phyloP scores from a whole-genome alignment of 805 yeast species.

The Candida pini region DNA sequence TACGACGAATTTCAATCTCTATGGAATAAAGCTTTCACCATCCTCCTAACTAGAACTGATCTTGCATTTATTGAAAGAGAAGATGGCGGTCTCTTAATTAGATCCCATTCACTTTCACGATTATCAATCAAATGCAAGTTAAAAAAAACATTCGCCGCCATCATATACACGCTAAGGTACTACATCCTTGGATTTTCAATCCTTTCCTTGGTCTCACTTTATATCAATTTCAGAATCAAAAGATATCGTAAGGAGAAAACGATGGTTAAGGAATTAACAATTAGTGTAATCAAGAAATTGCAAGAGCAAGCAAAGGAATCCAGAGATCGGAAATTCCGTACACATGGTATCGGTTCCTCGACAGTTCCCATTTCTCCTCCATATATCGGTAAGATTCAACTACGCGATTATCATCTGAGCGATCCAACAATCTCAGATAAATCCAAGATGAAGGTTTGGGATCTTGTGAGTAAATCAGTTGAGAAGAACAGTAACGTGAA shows the following conservation, averaged over 20 bases:
- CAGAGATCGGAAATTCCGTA: no score
- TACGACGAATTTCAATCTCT: conserved; percentile 20
- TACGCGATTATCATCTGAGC: conserved; percentile 57
- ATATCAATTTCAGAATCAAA: conserved; percentile 31
- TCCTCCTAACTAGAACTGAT: conserved; percentile 14
- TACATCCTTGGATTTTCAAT: conserved; percentile 12
- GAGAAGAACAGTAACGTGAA: conserved; percentile 66
- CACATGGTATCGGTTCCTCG: no score
- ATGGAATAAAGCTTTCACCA: conserved; percentile 20
- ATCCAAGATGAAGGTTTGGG: conserved; percentile 52
- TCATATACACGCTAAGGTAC: conserved; percentile 18
- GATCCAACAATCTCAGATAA: conserved; percentile 31
- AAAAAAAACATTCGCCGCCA: conserved; percentile 17
- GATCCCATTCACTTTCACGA: conserved; percentile 25
- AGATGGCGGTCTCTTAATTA: conserved; percentile 8
- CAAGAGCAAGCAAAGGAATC: conserved; percentile 37
- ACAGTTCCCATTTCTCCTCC: conserved; percentile 27
- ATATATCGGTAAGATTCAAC: conserved; percentile 64
- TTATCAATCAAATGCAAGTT: conserved; percentile 24
- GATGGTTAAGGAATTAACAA: conserved; percentile 40
- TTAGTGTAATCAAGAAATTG: conserved; percentile 45
- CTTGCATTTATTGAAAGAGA: conserved; percentile 8
- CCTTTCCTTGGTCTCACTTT: conserved; percentile 2
- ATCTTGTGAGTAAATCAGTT: conserved; percentile 43
- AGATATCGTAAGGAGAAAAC: conserved; percentile 33